phyloP scores from a whole-genome alignment of 2,329 filamentous ascomycete species.

The Biscogniauxia mediterranea region DNA sequence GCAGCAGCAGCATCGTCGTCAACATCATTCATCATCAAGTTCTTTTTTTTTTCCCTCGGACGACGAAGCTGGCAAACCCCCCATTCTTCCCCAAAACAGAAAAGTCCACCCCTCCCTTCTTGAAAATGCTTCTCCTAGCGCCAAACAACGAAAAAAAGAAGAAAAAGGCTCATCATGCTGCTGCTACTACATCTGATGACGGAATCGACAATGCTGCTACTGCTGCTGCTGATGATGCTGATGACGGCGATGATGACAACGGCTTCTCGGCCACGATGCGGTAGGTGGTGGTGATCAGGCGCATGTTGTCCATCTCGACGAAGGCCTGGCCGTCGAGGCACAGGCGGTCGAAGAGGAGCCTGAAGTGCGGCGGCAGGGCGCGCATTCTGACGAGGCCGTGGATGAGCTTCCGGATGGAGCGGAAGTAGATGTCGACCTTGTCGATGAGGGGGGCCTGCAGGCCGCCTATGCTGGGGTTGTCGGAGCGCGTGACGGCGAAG shows the following conservation, averaged over 20 bases:
- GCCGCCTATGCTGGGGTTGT: constrained; percentile 51
- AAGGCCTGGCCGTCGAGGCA: constrained; percentile 54
- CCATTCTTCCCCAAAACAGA: background rate
- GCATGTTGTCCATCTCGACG: constrained; percentile 54
- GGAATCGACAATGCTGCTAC: background rate
- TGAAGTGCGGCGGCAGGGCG: constrained; percentile 50
- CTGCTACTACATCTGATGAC: background rate
- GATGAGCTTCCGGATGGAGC: constrained; percentile 47
- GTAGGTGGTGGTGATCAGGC: constrained; percentile 51
- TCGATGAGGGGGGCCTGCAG: constrained; percentile 53
- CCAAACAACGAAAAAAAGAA: background rate
- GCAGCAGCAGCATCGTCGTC: too few species aligned
- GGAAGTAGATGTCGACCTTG: constrained; percentile 54
- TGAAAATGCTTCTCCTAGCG: background rate
- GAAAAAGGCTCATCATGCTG: background rate
- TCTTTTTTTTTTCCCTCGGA: too few species aligned
- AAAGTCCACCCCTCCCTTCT: background rate
- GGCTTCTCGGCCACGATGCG: constrained; percentile 51
- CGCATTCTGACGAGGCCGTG: constrained; percentile 46
- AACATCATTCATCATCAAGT: too few species aligned
- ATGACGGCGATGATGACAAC: constrained; percentile 16
- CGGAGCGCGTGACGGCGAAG: constrained; percentile 45
- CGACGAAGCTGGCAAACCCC: too few species aligned
- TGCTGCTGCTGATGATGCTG: constrained; percentile 4
- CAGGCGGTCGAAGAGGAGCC: constrained; percentile 50